Percentiles rank a stretch among this genome's conserved stretches.
Evolutionary conservation across 2,329 filamentous ascomycete genomes (phyloP).

Genomic region (Claviceps digitariae): DNA sequence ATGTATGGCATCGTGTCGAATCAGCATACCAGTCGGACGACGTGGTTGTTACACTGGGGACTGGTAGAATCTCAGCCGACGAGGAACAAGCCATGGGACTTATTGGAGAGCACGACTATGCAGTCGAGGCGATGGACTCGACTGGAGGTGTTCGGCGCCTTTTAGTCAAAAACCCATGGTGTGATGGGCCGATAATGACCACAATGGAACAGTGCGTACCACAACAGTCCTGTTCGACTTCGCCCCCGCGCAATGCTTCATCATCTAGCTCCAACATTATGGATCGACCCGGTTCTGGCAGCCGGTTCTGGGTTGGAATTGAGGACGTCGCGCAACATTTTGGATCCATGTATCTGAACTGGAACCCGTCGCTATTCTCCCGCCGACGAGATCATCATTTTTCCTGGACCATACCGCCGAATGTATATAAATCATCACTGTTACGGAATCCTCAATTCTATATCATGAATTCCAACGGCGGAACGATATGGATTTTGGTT

Average conservation of each 20-base stretch:
- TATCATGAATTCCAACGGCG: conserved; percentile 42
- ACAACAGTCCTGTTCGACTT: conserved; percentile 8
- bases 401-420: conserved; percentile 53
- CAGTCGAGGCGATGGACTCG: conserved; percentile 65
- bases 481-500: conserved; percentile 69
- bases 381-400: conserved; percentile 85
- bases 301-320: conserved; percentile 89
- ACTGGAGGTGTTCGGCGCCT: conserved; percentile 49
- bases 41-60: conserved; percentile 81
- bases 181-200: conserved; percentile 56
- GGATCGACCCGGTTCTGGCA: conserved; percentile 27
- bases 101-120: conserved; percentile 87
- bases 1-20: conserved; percentile 66
- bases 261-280: neutral
- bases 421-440: conserved; percentile 38
- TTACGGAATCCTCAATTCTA: conserved; percentile 61
- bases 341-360: conserved; percentile 92
- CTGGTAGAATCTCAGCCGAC: conserved; percentile 61
- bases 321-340: conserved; percentile 85
- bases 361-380: conserved; percentile 78
- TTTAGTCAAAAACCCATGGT: conserved; percentile 94
- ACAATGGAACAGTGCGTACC: conserved; percentile 18
- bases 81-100: conserved; percentile 74
- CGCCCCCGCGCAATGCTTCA: neutral
- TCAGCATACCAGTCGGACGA: conserved; percentile 64